Conservation (phyloP, 306 rosid genomes). For the Oxytropis ochrocephala region DNA sequence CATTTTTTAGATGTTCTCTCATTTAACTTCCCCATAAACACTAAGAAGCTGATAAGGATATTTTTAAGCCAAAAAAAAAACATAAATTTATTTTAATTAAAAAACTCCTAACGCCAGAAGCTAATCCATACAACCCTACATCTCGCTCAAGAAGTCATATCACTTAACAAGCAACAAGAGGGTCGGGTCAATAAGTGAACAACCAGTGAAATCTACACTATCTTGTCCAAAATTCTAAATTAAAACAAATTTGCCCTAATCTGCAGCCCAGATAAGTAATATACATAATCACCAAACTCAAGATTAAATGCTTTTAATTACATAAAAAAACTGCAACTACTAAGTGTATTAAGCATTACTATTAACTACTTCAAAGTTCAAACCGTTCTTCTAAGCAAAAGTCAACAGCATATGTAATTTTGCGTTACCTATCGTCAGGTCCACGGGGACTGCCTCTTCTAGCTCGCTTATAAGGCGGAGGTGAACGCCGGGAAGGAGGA, state of each 20-base stretch:
- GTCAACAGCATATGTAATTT: not conserved
- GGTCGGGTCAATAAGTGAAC: not conserved
- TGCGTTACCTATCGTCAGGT: conserved; percentile 53
- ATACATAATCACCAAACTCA: not conserved
- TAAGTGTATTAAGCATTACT: not conserved
- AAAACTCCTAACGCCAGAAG: no score
- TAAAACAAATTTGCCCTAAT: not conserved
- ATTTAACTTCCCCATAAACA: no score
- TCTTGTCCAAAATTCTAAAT: not conserved
- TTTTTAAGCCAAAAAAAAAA: no score
- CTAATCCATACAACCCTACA: no score
- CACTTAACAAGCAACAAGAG: not conserved
- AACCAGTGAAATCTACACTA: not conserved
- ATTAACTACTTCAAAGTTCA: not conserved
- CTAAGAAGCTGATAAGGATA: not conserved
- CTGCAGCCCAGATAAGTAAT: not conserved
- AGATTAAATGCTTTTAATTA: not conserved
- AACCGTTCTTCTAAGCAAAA: not conserved
- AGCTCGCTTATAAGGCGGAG: conserved; percentile 75
- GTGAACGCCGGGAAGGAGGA: conserved; percentile 49
- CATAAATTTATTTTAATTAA: no score
- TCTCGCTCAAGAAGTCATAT: not conserved
- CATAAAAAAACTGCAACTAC: not conserved
- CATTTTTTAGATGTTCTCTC: not conserved
- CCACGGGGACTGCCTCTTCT: conserved; percentile 88